Evolutionary conservation across 2,329 filamentous ascomycete species (phyloP).

Genomic region (Trematosphaeria pertusa): DNA sequence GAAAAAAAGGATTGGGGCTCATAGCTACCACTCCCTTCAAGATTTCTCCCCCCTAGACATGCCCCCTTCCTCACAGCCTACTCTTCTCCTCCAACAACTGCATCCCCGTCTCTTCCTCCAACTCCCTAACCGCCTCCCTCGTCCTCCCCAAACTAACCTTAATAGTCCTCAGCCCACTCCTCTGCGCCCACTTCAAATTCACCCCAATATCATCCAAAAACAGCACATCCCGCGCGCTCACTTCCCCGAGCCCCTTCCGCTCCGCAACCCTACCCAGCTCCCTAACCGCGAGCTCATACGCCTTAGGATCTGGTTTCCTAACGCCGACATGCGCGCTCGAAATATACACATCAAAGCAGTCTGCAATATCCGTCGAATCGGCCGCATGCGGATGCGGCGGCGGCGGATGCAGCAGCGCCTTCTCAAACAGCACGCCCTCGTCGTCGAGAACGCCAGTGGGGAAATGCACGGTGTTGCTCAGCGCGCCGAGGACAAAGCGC

Average conservation of each 20-base stretch:
- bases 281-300: constrained; percentile 77
- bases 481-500: constrained; percentile 67
- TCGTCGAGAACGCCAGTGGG: constrained; percentile 75
- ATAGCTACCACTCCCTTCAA: no score
- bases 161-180: constrained; percentile 78
- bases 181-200: constrained; percentile 82
- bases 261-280: constrained; percentile 69
- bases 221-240: constrained; percentile 72
- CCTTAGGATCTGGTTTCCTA: constrained; percentile 82
- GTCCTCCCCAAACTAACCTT: constrained; percentile 82
- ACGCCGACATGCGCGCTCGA: constrained; percentile 86
- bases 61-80: constrained; percentile 30
- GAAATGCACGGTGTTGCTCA: constrained; percentile 91
- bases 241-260: constrained; percentile 58
- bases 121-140: constrained; percentile 79
- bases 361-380: constrained; percentile 60
- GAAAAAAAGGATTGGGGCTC: no score
- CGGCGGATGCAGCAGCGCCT: constrained; percentile 35
- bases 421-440: constrained; percentile 51
- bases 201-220: constrained; percentile 96
- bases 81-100: constrained; percentile 59
- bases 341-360: constrained; percentile 85
- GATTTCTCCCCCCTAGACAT: no score
- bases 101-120: constrained; percentile 78
- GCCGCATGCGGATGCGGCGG: constrained; percentile 30